Base-by-base conservation (phyloP, 306 rosid species). In the Acmispon strigosus region DNA sequence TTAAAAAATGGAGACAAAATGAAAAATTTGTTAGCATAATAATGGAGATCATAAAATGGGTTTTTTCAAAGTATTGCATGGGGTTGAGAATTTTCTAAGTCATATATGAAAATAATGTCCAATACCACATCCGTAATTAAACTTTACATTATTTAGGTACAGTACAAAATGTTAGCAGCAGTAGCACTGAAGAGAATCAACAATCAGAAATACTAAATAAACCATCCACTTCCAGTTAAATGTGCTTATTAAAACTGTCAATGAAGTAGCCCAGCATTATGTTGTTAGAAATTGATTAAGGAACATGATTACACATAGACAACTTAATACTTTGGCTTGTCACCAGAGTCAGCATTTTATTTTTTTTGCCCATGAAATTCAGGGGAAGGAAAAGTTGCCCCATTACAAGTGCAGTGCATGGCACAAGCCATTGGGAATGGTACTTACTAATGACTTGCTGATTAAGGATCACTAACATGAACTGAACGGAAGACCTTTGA, bases 331-430 rank as follows among this genome's bases (percentile, higher is more conserved):
- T 66, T 32, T 43, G 47, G 62, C 59, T 34, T 34, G 62, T 61
- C 49, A 57, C 8, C 10, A 27, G 5, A 60, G 66, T 53, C n/a
- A 32, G 67, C 51, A 47, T 39, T 60, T 43, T 54, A 47, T 39
- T 60, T 43, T 54, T 43, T 24, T 37, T 24, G 70, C 29, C 59
- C 56, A 59, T 59, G 64, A 76, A 69, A 69, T 47, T 19, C 66
- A 11, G 10, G 17, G 24, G 42, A 55, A 10, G 12, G 63, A 45
- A 42, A 37, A 32, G 74, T 69, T 15, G 0, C 20, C 37, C 10
- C 29, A 51, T 68, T 48, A 37, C 51, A 68, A 49, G 70, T 24
- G 37, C 70, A 68, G 62, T 49, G 39, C 64, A 59, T 49, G 34
- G 37, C 48, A 59, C 48, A 58, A 58, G 49, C 48, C 6, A 11